These are phyloP conservation scores for Dendryphion nanum DNA, from an alignment of 2,329 filamentous ascomycete species.

Conservation along the genomic window DNA sequence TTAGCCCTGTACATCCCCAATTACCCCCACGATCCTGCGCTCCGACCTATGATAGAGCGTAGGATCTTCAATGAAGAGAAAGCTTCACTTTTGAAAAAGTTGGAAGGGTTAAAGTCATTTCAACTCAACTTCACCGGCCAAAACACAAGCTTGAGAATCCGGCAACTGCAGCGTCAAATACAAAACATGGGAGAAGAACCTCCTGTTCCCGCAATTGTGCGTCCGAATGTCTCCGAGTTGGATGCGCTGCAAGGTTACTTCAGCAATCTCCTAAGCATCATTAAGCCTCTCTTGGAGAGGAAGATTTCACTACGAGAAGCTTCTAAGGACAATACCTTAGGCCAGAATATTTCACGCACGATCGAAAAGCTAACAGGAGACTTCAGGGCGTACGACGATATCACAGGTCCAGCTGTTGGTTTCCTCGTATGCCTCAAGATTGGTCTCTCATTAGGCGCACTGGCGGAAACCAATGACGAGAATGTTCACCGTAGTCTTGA, in stretches of 20 bases:
- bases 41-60: conserved; percentile 62
- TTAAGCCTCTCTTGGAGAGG: conserved; percentile 26
- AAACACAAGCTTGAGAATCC: conserved; percentile 63
- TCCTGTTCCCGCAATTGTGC: conserved; percentile 64
- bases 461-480: conserved; percentile 8
- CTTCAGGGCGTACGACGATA: conserved; percentile 81
- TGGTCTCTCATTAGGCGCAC: conserved; percentile 61
- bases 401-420: conserved; percentile 73
- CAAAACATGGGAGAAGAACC: conserved; percentile 65
- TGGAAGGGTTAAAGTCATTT: conserved; percentile 63
- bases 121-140: conserved; percentile 68
- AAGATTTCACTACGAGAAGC: conserved; percentile 23
- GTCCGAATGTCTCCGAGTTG: conserved; percentile 68
- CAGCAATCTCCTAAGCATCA: conserved; percentile 60
- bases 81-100: conserved; percentile 53
- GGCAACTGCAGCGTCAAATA: conserved; percentile 63
- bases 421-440: conserved; percentile 77
- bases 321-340: conserved; percentile 37
- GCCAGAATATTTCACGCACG: conserved; percentile 64
- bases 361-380: conserved; percentile 66
- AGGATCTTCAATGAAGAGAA: conserved; percentile 58
- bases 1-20: conserved; percentile 83
- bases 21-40: conserved; percentile 77
- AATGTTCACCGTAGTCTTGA: conserved; percentile 16
- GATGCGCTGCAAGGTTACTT: conserved; percentile 79